Base-by-base conservation (phyloP, 2,329 filamentous ascomycete genomes). In the Penicillium sp. region DNA sequence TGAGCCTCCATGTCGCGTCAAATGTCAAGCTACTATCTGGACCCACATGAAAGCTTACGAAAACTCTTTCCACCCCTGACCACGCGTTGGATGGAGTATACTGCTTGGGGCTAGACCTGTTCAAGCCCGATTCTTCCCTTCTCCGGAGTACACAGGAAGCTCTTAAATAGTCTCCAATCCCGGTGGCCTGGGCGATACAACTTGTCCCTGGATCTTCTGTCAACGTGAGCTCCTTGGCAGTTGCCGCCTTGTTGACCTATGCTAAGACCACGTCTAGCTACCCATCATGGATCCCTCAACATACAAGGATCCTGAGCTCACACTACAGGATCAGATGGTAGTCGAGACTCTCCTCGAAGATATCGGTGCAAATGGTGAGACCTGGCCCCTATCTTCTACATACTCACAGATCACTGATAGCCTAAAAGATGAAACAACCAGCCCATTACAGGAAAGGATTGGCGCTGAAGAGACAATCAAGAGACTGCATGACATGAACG, bases 401-500 rank as follows among this genome's bases (percentile, higher is more conserved):
- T n/a, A 16, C 27, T 13, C n/a, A 22, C 22, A 24, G 2, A 23
- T 47, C 31, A 34, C 23, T 34, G 22, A 32, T 6, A 47, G 4
- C 34, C 14, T 36, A 32, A 42, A 31, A 52, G 27, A 29, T 23
- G 34, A 14, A 14, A 40, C n/a, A 28, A 55, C 46, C 22, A 48
- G 44, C 48, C 50, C 46, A 37, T 42, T 44, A 39, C 27, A 47
- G 28, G 37, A 42, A 28, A 50, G 47, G 28, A 43, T 54, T 9
- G 57, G 46, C 31, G 48, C 40, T 26, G 37, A 58, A 44, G 47
- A 58, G 29, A 67, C 70, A 9, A 69, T 78, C 42, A 59, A 69
- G 13, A 66, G 66, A n/a, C 60, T 80, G 40, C 67, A 73, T 50
- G 68, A 69, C 22, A 61, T 77, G 39, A 81, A 80, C 57, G 66